Percentiles rank a stretch among this genome's conserved stretches.
Evolutionary conservation across 345 rosid species (phyloP).

Genomic region (Dipteronia sinensis): DNA sequence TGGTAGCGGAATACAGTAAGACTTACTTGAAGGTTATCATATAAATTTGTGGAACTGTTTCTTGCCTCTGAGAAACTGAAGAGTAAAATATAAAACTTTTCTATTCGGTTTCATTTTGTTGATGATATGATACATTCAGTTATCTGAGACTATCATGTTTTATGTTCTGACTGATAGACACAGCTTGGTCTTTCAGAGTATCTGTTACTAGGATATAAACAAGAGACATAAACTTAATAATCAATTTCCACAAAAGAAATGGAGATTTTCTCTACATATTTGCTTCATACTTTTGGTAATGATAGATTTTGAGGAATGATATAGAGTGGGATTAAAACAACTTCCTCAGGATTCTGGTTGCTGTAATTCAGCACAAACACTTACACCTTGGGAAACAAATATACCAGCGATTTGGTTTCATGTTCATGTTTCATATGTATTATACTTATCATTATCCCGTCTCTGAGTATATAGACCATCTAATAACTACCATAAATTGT

Average conservation of each 20-base stretch:
- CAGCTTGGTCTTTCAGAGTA: neutral
- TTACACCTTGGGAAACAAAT: neutral
- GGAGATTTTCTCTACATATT: neutral
- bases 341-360: neutral
- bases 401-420: neutral
- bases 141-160: neutral
- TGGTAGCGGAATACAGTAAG: constrained; percentile 96
- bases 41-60: neutral
- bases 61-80: neutral
- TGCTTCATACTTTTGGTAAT: neutral
- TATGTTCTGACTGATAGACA: neutral
- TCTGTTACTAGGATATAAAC: neutral
- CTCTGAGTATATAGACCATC: neutral
- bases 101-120: neutral
- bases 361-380: too few species aligned
- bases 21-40: constrained; percentile 19
- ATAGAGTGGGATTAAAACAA: neutral
- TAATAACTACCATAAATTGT: neutral
- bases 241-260: neutral
- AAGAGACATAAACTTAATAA: neutral
- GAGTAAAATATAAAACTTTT: neutral
- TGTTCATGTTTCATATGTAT: neutral
- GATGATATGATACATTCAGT: neutral
- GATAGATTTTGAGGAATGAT: neutral
- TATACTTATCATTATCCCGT: neutral